phyloP scores from a whole-genome alignment of 306 rosid genomes.

The Malus fusca region DNA sequence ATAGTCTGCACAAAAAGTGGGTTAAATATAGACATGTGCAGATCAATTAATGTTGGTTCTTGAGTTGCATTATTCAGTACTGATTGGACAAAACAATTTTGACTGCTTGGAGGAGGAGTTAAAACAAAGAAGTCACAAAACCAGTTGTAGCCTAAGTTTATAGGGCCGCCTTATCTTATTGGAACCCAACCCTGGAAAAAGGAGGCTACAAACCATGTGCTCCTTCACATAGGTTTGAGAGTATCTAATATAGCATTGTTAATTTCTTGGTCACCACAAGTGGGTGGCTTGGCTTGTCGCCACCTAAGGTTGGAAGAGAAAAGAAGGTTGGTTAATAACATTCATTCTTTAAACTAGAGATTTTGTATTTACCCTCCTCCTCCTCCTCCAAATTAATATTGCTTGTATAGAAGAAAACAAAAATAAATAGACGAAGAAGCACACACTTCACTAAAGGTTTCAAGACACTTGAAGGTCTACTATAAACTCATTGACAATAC shows the following conservation, averaged over 20 bases:
- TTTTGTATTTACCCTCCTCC: not conserved
- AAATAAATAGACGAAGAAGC: too few species aligned
- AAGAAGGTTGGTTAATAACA: not conserved
- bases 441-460: not conserved
- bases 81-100: not conserved
- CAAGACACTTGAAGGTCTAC: too few species aligned
- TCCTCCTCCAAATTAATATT: too few species aligned
- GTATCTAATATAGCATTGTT: not conserved
- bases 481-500: too few species aligned
- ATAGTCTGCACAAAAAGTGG: too few species aligned
- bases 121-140: not conserved
- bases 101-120: not conserved
- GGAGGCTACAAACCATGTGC: not conserved
- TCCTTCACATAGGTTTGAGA: not conserved
- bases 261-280: not conserved
- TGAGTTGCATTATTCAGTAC: not conserved
- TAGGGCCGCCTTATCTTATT: not conserved
- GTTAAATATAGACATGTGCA: not conserved
- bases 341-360: not conserved
- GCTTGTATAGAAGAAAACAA: not conserved
- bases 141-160: not conserved
- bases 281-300: not conserved
- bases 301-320: not conserved
- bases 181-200: slow-evolving; percentile 2
- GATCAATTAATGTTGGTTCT: not conserved